Base-by-base conservation (phyloP, 192 early-diverging fungal species). In the Coemansia sp. region DNA sequence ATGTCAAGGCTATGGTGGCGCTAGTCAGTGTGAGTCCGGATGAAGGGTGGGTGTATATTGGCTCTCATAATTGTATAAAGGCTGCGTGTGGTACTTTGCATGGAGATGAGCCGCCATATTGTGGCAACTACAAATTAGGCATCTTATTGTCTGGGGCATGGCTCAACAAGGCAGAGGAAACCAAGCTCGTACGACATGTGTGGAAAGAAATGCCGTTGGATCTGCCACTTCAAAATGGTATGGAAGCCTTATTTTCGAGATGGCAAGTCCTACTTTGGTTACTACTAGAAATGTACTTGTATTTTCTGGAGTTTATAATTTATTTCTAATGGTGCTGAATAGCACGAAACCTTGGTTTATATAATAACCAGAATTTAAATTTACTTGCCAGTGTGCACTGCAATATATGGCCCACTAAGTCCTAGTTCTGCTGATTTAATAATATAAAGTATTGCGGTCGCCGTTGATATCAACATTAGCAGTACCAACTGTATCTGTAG, bases 71-170 rank as follows among this genome's bases (percentile, higher is more conserved):
- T 27, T 27, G 27, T 27, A 27, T 27, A 27, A 27, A 27, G 27
- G 27, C 27, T 27, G 27, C 1, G 27, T 27, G 27, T 27, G 27
- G 27, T 27, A 27, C 27, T 27, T 27, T 27, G 27, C 1, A 27
- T 27, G 27, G 27, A 27, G 27, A 27, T 27, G 27, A 27, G 27
- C 27, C 27, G 27, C 27, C 27, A 27, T 27, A 81, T 22, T 55
- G 57, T 20, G 76, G 76, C 72, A 81, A 81, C 68, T 81, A 81
- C 33, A 71, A 81, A 62, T 38, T 81, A 44, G 80, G 75, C 27
- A 11, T 34, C 3, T 0, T 27, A 16, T 33, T 44, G 41, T 18
- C 12, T 20, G 64, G 2, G 24, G 27, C 39, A 40, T 3, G n/a
- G 27, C 7, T 20, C 24, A 3, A 64, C 10, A 39, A 43, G 18